These are phyloP conservation scores for Cladosporium velox DNA, from an alignment of 2,329 filamentous ascomycete genomes.

Conservation along the genomic window DNA sequence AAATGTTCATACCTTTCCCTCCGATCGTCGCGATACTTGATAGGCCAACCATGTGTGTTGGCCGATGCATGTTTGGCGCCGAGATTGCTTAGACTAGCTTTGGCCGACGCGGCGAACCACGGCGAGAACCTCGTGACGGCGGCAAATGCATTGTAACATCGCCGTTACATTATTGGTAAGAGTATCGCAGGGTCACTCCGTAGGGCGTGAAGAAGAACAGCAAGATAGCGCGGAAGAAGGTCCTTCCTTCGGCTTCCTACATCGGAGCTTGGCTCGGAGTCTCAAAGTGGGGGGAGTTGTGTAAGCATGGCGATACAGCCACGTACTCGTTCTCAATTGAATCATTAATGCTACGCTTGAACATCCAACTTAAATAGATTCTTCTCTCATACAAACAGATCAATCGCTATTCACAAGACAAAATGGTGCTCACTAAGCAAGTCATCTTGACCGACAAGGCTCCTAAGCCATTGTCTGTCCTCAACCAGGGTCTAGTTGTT, in stretches of 20 bases:
- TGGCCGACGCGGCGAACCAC: neutral
- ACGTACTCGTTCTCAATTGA: neutral
- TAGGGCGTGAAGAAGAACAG: neutral
- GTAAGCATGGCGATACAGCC: neutral
- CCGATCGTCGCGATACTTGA: neutral
- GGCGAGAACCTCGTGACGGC: neutral
- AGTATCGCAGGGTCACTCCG: neutral
- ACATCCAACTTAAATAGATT: neutral
- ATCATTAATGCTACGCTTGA: neutral
- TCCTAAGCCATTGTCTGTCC: slow-evolving; percentile 27
- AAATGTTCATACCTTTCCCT: neutral
- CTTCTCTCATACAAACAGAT: neutral
- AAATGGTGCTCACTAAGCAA: slow-evolving; percentile 30
- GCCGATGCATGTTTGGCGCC: neutral
- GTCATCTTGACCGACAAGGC: slow-evolving; percentile 34
- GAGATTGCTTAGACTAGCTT: slow-evolving; percentile 2
- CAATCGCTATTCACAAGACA: neutral
- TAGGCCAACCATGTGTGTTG: neutral
- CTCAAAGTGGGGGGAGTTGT: neutral
- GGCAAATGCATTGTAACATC: neutral
- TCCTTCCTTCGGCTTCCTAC: neutral
- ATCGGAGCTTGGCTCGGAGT: slow-evolving; percentile 5
- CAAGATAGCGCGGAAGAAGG: neutral
- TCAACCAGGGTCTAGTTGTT: slow-evolving; percentile 39
- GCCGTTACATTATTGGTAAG: neutral